Evolutionary conservation across 1,284 basidiomycete genomes (phyloP), one percentile per base, ranked within the genome.

Genomic region (Sporisorium sorghi): DNA sequence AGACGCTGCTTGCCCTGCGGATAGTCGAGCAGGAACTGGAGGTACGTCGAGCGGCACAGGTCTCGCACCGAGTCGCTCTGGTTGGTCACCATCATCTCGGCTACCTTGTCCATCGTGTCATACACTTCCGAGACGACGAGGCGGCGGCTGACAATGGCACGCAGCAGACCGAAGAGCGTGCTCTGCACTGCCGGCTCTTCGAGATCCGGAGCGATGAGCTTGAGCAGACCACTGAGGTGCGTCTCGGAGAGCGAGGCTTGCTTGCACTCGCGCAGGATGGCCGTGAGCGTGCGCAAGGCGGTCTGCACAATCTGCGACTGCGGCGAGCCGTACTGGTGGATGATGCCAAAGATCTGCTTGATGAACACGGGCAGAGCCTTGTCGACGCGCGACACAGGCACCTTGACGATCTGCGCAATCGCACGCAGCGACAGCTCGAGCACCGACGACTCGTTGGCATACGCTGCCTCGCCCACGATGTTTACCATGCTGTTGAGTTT

Each of bases 121-220:
- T 99, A 99, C 54, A 99, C 91, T 85, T 99, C 97, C 0, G 93
- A 93, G 1, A 97, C 93, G 44, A 98, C 91, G 71, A 99, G 93
- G 79, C 92, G 92, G 32, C 95, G 90, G 5, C 91, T 87, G 19
- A 99, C 91, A 76, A 99, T 93, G 11, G 94, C 92, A n/a, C 94
- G 90, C 17, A 99, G 89, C 76, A 99, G 89, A 0, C 91, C 88
- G 84, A 99, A 99, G 14, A 95, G 91, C 14, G 93, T 89, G 2
- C 88, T 88, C 85, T 99, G 97, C 7, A 76, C 76, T 8, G 93
- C 90, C 0, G 92, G 90, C 58, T 99, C 97, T 85, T 99, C 95
- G n/a, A 99, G 86, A 81, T 99, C 95, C 0, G 96, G 94, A 0
- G 89, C 85, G 39, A 98, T 87, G 44, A 98, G 88, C 81, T 93